Conservation (phyloP, 1,284 basidiomycete genomes). For the Macrocystidia cucumis region DNA sequence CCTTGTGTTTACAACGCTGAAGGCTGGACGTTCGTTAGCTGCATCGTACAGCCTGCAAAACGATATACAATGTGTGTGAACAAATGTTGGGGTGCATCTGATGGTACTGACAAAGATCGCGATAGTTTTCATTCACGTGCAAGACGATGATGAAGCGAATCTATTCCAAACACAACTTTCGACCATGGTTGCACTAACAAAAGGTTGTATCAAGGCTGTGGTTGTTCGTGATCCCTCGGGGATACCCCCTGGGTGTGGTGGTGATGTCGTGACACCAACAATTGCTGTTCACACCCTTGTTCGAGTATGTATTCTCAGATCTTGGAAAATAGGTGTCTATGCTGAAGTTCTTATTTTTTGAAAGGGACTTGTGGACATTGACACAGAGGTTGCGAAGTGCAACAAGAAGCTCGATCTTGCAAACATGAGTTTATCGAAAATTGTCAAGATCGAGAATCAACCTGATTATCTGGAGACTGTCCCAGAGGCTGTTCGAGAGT, state of each 20-base stretch:
- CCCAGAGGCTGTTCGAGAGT: conserved; percentile 65
- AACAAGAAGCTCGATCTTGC: conserved; percentile 81
- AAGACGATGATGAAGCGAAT: conserved; percentile 51
- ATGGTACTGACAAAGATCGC: background rate
- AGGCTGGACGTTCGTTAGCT: conserved; percentile 78
- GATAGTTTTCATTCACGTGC: conserved; percentile 75
- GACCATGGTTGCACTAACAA: conserved; percentile 81
- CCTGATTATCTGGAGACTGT: conserved; percentile 76
- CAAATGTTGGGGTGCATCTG: conserved; percentile 1
- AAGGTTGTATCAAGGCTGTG: conserved; percentile 75
- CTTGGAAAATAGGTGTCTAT: conserved; percentile 1
- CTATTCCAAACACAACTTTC: conserved; percentile 68
- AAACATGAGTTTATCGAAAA: conserved; percentile 65
- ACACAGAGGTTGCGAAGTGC: conserved; percentile 79
- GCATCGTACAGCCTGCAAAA: conserved; percentile 89
- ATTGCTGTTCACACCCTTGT: conserved; percentile 81
- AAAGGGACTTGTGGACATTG: conserved; percentile 80
- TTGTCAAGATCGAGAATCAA: conserved; percentile 67
- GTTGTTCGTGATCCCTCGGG: conserved; percentile 52
- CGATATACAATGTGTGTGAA: conserved; percentile 71
- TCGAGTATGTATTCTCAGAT: conserved; percentile 40
- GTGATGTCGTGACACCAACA: conserved; percentile 70
- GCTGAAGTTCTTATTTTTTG: conserved; percentile 1
- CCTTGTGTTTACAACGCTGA: conserved; percentile 77
- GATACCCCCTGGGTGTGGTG: conserved; percentile 87